Evolutionary conservation across 2,329 filamentous ascomycete genomes (phyloP).

Genomic region (Thielaviopsis musarum): DNA sequence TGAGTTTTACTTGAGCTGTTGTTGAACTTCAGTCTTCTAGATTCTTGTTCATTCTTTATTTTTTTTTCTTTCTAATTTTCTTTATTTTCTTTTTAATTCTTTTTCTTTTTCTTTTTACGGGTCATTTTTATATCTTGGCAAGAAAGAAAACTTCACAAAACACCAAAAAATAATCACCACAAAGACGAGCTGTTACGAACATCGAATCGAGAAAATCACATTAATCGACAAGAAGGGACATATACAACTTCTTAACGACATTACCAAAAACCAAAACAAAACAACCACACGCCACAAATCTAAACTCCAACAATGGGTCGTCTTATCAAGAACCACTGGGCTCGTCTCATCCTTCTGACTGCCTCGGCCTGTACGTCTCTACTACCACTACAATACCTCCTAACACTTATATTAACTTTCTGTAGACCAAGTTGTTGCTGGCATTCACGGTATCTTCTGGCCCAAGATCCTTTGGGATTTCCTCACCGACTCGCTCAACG

Average conservation of each 20-base stretch:
- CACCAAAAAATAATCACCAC: slow-evolving; percentile 5
- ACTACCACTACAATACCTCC: background rate
- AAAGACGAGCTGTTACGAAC: slow-evolving; percentile 8
- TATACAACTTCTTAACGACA: background rate
- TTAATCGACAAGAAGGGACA: background rate
- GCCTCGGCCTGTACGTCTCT: slow-evolving; percentile 52
- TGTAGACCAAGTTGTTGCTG: slow-evolving; percentile 70
- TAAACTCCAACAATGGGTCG: slow-evolving; percentile 55
- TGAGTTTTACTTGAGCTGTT: background rate
- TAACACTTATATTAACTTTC: background rate
- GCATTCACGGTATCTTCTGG: slow-evolving; percentile 86
- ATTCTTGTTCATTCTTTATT: background rate
- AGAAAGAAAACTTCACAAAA: background rate
- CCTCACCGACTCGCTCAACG: slow-evolving; percentile 75
- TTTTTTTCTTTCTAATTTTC: slow-evolving; percentile 1
- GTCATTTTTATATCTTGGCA: background rate
- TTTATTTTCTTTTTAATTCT: background rate
- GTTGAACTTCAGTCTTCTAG: background rate
- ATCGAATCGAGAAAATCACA: slow-evolving; percentile 9
- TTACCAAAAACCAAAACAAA: slow-evolving; percentile 6
- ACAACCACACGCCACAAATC: slow-evolving; percentile 6
- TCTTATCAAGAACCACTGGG: slow-evolving; percentile 99
- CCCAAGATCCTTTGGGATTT: slow-evolving; percentile 99
- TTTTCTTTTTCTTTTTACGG: background rate
- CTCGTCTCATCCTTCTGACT: slow-evolving; percentile 78